Conservation (phyloP, 192 early-diverging fungal genomes). For the Coemansia sp. region DNA sequence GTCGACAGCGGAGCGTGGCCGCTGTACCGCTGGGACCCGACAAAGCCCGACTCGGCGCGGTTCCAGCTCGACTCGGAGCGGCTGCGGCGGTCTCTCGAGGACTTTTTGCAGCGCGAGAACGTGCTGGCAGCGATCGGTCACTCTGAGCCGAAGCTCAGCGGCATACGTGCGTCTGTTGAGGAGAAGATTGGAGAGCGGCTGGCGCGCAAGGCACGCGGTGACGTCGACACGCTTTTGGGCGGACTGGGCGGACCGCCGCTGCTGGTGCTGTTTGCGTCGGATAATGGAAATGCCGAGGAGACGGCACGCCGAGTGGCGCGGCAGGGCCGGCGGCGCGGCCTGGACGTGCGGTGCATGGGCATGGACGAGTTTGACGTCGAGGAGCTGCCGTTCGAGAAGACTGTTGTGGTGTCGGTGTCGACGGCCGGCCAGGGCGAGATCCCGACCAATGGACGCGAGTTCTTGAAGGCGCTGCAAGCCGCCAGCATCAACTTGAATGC, state of each 20-base stretch:
- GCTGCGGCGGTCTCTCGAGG: conserved; percentile 62
- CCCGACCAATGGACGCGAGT: conserved; percentile 86
- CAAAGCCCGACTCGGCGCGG: conserved; percentile 52
- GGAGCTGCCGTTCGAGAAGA: conserved; percentile 72
- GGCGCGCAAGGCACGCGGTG: conserved; percentile 63
- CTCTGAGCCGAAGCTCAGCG: conserved; percentile 63
- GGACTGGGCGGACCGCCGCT: conserved; percentile 74
- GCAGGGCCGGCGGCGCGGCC: conserved; percentile 79
- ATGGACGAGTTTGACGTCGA: conserved; percentile 84
- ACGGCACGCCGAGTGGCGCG: conserved; percentile 78
- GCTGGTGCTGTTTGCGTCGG: conserved; percentile 86
- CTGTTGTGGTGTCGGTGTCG: conserved; percentile 73
- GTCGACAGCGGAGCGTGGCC: conserved; percentile 92
- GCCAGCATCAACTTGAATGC: conserved; percentile 61
- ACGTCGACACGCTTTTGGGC: conserved; percentile 66
- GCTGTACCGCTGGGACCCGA: conserved; percentile 92
- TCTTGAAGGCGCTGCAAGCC: conserved; percentile 72
- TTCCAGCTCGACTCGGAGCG: conserved; percentile 74
- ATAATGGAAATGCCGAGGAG: conserved; percentile 84
- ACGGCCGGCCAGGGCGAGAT: conserved; percentile 98
- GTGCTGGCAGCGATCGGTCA: conserved; percentile 73
- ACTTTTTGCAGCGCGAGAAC: conserved; percentile 82
- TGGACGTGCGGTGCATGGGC: conserved; percentile 70
- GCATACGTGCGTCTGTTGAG: conserved; percentile 64
- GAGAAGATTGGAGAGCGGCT: conserved; percentile 53